Evolutionary conservation across 192 early-diverging fungal genomes (phyloP), one percentile per base, ranked within the genome.

Genomic region (Linnemannia zychae): DNA sequence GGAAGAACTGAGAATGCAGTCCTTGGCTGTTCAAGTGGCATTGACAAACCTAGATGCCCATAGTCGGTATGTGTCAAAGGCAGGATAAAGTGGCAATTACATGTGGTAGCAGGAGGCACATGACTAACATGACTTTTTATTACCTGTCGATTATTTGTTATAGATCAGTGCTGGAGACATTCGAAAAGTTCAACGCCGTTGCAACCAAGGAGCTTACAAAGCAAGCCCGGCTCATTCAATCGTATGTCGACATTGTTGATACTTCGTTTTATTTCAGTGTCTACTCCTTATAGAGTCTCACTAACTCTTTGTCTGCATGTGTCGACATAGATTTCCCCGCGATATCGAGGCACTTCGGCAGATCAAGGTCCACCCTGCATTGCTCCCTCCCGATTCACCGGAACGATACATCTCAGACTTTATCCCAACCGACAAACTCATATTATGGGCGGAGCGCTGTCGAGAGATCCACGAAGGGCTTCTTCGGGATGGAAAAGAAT

Each of bases 21-120:
- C 77, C 37, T 87, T 89, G 81, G 91, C 91, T 18, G 70, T 92
- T 37, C 83, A 87, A 38, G 91, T 90, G 11, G 91, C 90, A 5
- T 36, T 91, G 2, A 87, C 88, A 12, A 92, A 91, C 82, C 65
- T 92, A 20, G 87, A 90, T 37, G 74, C 89, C 7, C 90, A 92
- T 63, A 87, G 80, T 46, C 79, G 69, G 77, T 81, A 76, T 7
- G 78, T 66, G 15, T 44, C 9, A 34, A 24, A n/a, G 48, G 49
- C 33, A 13, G 36, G 31, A 60, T 24, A 31, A 24, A 57, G 37
- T 20, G 16, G 22, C 20, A 22, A 44, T n/a, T n/a, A n/a, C n/a
- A n/a, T 50, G 48, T 20, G 22, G 52, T 22, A 24, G 15, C 37
- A 52, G 5, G 28, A 67, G 16, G 65, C 33, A 33, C 7, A 75